Conservation (phyloP, 495 filamentous ascomycete genomes). For the Penicillium angulare region DNA sequence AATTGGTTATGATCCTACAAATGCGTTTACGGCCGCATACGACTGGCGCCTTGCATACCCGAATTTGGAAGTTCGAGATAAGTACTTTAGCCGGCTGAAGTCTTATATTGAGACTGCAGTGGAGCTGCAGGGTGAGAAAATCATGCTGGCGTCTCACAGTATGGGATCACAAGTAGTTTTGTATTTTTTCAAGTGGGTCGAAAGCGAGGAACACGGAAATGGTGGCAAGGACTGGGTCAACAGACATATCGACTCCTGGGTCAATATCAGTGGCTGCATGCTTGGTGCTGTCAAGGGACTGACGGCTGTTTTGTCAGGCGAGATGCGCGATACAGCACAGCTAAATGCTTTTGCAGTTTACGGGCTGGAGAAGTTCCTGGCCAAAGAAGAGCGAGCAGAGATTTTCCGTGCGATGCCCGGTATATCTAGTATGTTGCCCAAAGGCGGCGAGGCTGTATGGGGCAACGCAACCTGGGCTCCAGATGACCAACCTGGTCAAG, state of each 20-base stretch:
- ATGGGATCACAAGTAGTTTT: conserved; percentile 96
- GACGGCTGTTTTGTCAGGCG: conserved; percentile 86
- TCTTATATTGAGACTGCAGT: conserved; percentile 83
- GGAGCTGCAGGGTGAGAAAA: conserved; percentile 68
- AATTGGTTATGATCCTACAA: conserved; percentile 94
- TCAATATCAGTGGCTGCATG: conserved; percentile 98
- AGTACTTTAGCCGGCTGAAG: conserved; percentile 89
- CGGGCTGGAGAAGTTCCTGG: conserved; percentile 92
- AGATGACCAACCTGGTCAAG: conserved; percentile 75
- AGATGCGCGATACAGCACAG: conserved; percentile 98
- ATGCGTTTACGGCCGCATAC: conserved; percentile 92
- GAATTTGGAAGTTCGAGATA: conserved; percentile 85
- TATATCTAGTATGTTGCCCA: conserved; percentile 94
- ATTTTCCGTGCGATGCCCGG: conserved; percentile 97
- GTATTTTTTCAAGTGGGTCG: conserved; percentile 98
- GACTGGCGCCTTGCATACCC: conserved; percentile 95
- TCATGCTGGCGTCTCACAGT: conserved; percentile 86
- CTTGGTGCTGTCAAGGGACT: conserved; percentile 91
- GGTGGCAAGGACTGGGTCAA: conserved; percentile 92
- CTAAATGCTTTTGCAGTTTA: conserved; percentile 98
- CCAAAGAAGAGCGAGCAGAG: conserved; percentile 82
- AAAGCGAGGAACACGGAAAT: conserved; percentile 71
- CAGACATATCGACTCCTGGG: conserved; percentile 85
- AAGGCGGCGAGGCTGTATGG: conserved; percentile 92
- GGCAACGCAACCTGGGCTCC: conserved; percentile 87